Base-by-base conservation (phyloP, 2,329 filamentous ascomycete species). In the Fusarium albidum region DNA sequence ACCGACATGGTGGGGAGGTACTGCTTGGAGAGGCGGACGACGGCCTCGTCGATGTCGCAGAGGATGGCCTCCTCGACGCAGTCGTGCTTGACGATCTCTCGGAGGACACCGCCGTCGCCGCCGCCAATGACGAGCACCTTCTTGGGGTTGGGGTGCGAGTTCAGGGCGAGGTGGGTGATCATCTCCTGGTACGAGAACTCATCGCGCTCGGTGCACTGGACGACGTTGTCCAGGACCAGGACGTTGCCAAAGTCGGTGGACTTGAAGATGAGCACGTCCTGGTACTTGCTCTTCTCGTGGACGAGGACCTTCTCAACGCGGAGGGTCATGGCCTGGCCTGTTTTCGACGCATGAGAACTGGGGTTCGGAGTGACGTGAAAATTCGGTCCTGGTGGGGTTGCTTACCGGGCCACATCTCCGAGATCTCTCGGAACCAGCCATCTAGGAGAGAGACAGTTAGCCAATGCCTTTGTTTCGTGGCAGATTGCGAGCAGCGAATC, bases 181-280 rank as follows among this genome's bases (percentile, higher is more conserved):
- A 99, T 99, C 86, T 99, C 95, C 84, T 99, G 95, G 87, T 96
- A 96, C 69, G 93, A 92, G 84, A 98, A 99, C 82, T 99, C 95
- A 74, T 99, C 92, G 65, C 94, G 89, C 86, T 99, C 95, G 67
- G 95, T 98, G 85, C 88, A 92, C 81, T 99, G 95, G 77, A 99
- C 96, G 75, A 97, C 95, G 75, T 98, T 98, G 85, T 99, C 95
- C 67, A 99, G 87, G 61, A 99, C 94, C 53, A 99, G 85, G 57
- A 98, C 94, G 72, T 87, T 96, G 77, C 95, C 95, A 77, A 98
- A 90, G 84, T 98, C 87, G 81, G 89, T 96, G 68, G 92, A 96
- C 84, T 99, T 90, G 82, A 99, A 99, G 82, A 98, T 92, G 70
- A 99, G 88, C 64, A 99, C 94, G 73, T 99, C 95, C 80, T 99